Base-by-base conservation (phyloP, 306 rosid species). In the Trifolium pratense region DNA sequence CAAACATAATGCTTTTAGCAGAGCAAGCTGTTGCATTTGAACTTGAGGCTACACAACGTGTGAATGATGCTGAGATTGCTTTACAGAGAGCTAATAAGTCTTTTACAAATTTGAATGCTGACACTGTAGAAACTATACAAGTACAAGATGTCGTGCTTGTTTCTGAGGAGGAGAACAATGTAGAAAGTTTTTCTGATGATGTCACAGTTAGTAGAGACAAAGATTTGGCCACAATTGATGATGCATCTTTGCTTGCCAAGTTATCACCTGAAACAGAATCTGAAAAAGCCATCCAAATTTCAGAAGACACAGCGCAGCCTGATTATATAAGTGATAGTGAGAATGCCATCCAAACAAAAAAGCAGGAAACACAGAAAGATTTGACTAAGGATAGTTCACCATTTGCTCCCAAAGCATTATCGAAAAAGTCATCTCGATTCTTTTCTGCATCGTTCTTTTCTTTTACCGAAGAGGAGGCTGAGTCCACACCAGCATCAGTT, bases 21-120 rank as follows among this genome's bases (percentile, higher is more conserved):
- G 97, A 95, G 90, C 92, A 90, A 81, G 97, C 98, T 75, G 98
- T 92, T 83, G 97, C 96, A 29, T 84, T 88, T 75, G 98, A 92
- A 89, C 86, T 92, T 69, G 98, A 92, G 81, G 93, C 89, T 78
- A 81, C 96, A 45, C 78, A 92, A 78, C 73, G 82, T 86, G 81
- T 90, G 75, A 92, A 80, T 69, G 98, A 89, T 82, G 88, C 95
- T 11, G 91, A 92, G 82, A 90, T 90, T 82, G 91, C 93, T 69
- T 82, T 92, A 79, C 90, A 86, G 70, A 82, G 84, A 77, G 88
- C 83, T 53, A 89, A 88, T 7, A 91, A 88, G 78, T 82, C 87
- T 78, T 42, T 66, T 62, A 79, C 88, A 56, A 82, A 18, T 83
- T 82, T 70, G 58, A 68, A 53, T 77, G 75, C 80, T 68, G 97